phyloP scores from a whole-genome alignment of 192 early-diverging fungal species.

The Podila epigama region DNA sequence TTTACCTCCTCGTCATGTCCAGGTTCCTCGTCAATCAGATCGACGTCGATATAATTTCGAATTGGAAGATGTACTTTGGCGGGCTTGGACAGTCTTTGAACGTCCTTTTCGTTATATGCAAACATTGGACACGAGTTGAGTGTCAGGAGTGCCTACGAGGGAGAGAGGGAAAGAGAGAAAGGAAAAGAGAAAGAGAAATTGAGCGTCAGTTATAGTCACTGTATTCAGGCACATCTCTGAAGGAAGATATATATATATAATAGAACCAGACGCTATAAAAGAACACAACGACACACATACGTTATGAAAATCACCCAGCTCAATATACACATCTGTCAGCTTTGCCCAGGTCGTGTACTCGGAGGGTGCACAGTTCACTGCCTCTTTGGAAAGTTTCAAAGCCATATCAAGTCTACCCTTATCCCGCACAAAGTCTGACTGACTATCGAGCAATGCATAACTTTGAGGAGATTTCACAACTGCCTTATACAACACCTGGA shows the following conservation, averaged over 20 bases:
- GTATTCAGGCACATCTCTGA: too few species aligned
- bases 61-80: conserved; percentile 90
- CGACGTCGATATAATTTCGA: conserved; percentile 75
- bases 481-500: conserved; percentile 87
- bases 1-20: conserved; percentile 63
- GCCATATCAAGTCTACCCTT: conserved; percentile 77
- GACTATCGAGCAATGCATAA: conserved; percentile 86
- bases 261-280: neutral
- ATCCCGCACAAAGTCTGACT: conserved; percentile 82
- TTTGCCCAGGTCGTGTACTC: conserved; percentile 97
- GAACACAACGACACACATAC: conserved; percentile 55
- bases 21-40: conserved; percentile 65
- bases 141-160: conserved; percentile 85
- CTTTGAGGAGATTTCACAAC: conserved; percentile 80
- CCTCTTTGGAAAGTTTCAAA: conserved; percentile 87
- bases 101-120: conserved; percentile 85
- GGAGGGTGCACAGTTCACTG: conserved; percentile 92
- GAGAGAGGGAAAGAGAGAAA: neutral
- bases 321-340: conserved; percentile 94
- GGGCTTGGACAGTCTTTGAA: conserved; percentile 90
- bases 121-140: conserved; percentile 99
- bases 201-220: neutral
- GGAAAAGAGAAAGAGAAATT: neutral
- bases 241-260: too few species aligned
- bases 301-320: conserved; percentile 81